phyloP scores from a whole-genome alignment of 129 eudicot genomes.

The Artemisia argyi region DNA sequence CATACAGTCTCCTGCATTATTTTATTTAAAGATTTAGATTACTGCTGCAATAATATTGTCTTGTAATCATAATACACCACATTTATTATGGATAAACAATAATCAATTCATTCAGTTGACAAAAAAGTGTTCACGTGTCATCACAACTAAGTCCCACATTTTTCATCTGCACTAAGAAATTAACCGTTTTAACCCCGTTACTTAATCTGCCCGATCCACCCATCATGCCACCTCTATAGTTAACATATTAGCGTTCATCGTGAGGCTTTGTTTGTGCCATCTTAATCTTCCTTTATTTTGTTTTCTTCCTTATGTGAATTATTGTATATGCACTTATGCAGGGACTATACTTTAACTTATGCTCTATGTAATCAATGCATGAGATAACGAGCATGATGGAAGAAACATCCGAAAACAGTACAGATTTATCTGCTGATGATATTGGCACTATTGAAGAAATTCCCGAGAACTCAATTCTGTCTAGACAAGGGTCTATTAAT shows the following conservation, averaged over 20 bases:
- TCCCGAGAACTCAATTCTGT: conserved; percentile 71
- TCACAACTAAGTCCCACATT: no score
- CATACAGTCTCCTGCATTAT: background rate
- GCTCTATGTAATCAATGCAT: conserved; percentile 30
- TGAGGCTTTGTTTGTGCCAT: background rate
- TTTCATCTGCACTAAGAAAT: background rate
- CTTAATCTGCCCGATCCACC: no score
- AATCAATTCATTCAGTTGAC: no score
- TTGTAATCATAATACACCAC: no score
- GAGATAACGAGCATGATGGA: conserved; percentile 44
- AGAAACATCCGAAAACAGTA: conserved; percentile 69
- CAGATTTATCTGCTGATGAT: conserved; percentile 80
- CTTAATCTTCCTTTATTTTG: background rate
- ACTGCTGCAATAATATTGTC: no score
- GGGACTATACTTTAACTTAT: conserved; percentile 16
- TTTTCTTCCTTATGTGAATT: background rate
- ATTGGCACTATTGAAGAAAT: conserved; percentile 75
- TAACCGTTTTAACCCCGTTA: no score
- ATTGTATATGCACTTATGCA: conserved; percentile 16
- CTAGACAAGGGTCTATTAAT: conserved; percentile 78
- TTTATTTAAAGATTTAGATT: no score
- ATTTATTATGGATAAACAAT: no score
- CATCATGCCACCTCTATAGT: background rate
- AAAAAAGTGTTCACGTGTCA: no score
- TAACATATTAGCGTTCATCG: no score